Conservation (phyloP, 106 monocot genomes). For the Dendrobium huoshanense region DNA sequence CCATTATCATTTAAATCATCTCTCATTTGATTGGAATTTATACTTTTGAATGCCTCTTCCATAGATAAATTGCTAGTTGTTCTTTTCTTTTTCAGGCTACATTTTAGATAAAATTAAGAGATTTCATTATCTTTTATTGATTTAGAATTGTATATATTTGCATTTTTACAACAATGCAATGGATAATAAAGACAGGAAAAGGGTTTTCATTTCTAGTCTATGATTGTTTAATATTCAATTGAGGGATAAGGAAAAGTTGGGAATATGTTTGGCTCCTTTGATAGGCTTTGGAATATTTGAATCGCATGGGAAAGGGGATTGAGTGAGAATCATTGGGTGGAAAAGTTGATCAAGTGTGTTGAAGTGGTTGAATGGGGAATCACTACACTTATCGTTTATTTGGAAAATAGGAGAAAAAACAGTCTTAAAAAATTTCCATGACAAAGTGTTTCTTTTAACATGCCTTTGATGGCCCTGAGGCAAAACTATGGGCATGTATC, state of each 20-base stretch:
- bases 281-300: neutral
- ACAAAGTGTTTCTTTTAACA: neutral
- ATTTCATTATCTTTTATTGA: neutral
- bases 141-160: neutral
- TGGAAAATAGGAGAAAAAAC: neutral
- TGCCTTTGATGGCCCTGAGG: neutral
- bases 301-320: neutral
- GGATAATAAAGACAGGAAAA: neutral
- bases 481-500: neutral
- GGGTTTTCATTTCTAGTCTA: neutral
- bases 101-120: neutral
- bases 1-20: neutral
- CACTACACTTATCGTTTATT: neutral
- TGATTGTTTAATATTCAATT: neutral
- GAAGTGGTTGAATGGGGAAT: neutral
- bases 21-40: neutral
- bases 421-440: neutral
- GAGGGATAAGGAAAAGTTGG: neutral
- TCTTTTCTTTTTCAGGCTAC: neutral
- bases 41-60: neutral
- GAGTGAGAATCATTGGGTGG: neutral
- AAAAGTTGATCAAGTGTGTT: neutral
- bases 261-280: neutral
- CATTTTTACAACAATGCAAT: neutral
- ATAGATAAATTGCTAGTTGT: neutral